Evolutionary conservation across 2,329 filamentous ascomycete species (phyloP).

Genomic region (Phaeosphaeriaceae sp.): DNA sequence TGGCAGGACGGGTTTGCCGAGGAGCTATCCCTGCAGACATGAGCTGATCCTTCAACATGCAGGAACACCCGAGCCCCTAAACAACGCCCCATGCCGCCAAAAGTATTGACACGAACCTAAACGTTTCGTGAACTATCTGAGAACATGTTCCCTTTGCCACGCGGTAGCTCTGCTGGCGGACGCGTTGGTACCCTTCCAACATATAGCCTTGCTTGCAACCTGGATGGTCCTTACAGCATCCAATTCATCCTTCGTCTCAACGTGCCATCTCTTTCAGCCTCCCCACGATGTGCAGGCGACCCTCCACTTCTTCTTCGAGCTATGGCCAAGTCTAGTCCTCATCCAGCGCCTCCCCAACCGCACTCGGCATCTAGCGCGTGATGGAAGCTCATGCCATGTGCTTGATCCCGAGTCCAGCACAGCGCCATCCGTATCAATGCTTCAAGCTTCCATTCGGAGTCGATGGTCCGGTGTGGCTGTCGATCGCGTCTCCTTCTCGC

Average conservation of each 20-base stretch:
- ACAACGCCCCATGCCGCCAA: not conserved
- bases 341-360: constrained; percentile 10
- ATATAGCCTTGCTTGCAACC: too few species aligned
- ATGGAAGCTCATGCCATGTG: constrained; percentile 24
- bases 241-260: not conserved
- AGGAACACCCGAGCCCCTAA: constrained; percentile 9
- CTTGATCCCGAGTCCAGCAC: constrained; percentile 12
- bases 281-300: not conserved
- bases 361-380: constrained; percentile 25
- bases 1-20: not conserved
- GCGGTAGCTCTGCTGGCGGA: not conserved
- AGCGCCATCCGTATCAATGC: constrained; percentile 5
- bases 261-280: not conserved
- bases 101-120: not conserved
- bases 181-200: not conserved
- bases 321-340: constrained; percentile 11
- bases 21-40: not conserved
- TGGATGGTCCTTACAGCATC: not conserved
- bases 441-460: constrained; percentile 13
- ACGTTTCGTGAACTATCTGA: not conserved
- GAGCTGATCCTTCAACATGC: constrained; percentile 9
- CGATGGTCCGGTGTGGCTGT: constrained; percentile 2
- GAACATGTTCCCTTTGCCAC: not conserved
- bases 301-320: not conserved
- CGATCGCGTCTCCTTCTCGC: constrained; percentile 4